These are phyloP conservation scores for Coniochaeta ligniaria DNA, from an alignment of 2,329 filamentous ascomycete species.

Conservation along the genomic window DNA sequence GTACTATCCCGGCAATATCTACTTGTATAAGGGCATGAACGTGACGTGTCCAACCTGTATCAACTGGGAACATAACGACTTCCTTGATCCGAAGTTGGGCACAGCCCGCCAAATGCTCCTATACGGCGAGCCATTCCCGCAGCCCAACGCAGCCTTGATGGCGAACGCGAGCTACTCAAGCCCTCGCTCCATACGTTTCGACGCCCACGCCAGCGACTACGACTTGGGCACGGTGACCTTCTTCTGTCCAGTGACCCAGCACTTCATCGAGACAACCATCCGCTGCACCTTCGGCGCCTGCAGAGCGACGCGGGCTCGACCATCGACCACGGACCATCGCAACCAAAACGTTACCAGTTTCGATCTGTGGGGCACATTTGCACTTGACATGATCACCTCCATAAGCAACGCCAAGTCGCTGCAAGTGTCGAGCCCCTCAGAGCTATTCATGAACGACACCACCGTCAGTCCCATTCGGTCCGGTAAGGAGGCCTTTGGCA, in stretches of 20 bases:
- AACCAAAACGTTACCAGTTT: background rate
- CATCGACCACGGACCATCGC: background rate
- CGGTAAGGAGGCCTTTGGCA: background rate
- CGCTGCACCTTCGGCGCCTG: background rate
- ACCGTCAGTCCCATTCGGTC: background rate
- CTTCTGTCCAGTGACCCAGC: background rate
- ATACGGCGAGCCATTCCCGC: background rate
- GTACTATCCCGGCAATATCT: background rate
- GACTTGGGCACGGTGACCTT: background rate
- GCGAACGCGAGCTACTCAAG: background rate
- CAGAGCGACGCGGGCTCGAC: background rate
- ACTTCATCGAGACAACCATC: conserved; percentile 1
- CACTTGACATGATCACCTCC: background rate
- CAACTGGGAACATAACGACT: background rate
- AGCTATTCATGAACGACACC: conserved; percentile 1
- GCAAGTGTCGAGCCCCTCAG: background rate
- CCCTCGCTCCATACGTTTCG: conserved; percentile 1
- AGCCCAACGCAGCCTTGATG: background rate
- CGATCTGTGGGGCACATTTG: background rate
- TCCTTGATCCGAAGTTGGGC: background rate
- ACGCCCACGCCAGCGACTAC: background rate
- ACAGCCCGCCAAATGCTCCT: background rate
- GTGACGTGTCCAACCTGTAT: background rate
- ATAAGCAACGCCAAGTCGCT: background rate
- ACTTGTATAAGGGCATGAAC: background rate